These are phyloP conservation scores for Podila verticillata DNA, from an alignment of 192 early-diverging fungal species.

Conservation along the genomic window DNA sequence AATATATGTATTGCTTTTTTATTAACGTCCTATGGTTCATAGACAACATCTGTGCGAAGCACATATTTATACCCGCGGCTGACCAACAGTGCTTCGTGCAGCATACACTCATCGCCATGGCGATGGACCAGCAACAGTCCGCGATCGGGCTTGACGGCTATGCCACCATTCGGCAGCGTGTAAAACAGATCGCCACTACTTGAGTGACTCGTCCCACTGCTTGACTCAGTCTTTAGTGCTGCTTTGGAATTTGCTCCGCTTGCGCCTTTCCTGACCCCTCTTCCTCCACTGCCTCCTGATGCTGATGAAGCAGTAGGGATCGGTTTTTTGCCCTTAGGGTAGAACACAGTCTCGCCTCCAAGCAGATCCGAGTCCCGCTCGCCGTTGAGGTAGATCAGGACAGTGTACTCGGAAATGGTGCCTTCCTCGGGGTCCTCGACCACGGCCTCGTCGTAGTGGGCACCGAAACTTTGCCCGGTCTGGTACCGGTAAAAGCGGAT, in stretches of 20 bases:
- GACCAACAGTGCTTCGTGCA: slow-evolving; percentile 66
- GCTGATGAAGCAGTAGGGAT: not conserved
- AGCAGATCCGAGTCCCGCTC: slow-evolving; percentile 36
- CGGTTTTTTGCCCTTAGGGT: slow-evolving; percentile 34
- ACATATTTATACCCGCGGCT: slow-evolving; percentile 67
- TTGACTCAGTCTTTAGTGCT: not conserved
- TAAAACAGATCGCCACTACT: slow-evolving; percentile 62
- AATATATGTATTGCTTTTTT: too few species aligned
- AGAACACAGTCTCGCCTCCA: slow-evolving; percentile 38
- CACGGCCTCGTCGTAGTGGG: slow-evolving; percentile 70
- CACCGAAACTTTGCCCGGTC: slow-evolving; percentile 66
- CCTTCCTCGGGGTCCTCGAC: slow-evolving; percentile 57
- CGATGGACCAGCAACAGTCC: slow-evolving; percentile 68
- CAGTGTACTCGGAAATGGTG: slow-evolving; percentile 62
- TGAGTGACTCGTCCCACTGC: slow-evolving; percentile 10
- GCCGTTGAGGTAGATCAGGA: slow-evolving; percentile 69
- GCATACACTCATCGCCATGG: slow-evolving; percentile 69
- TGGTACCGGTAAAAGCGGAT: slow-evolving; percentile 71
- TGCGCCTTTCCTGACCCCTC: not conserved
- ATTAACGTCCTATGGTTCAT: slow-evolving; percentile 15
- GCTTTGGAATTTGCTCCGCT: slow-evolving; percentile 1
- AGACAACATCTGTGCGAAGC: slow-evolving; percentile 66
- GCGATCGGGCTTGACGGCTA: slow-evolving; percentile 62
- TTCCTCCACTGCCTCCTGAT: not conserved
- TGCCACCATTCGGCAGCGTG: slow-evolving; percentile 56